Base-by-base conservation (phyloP, 495 filamentous ascomycete species). In the Lasiosphaeris hirsuta region DNA sequence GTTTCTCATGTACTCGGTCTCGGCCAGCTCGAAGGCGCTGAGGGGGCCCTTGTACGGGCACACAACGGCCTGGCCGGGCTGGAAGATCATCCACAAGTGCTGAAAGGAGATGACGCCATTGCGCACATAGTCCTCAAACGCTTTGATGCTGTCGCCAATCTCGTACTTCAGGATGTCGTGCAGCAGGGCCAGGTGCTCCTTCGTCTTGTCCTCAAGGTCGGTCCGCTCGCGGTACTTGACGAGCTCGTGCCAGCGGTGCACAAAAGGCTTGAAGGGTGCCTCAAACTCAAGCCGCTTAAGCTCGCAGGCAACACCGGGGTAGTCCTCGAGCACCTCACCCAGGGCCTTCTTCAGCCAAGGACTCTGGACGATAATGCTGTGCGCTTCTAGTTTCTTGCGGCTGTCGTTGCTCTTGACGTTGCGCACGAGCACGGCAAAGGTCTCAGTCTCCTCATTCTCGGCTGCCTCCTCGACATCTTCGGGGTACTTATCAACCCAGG, bases 351-450 rank as follows among this genome's bases (percentile, higher is more conserved):
- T 86, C 44, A 89, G 70, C 45, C 78, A 72, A 4, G 86, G 82
- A 60, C 80, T 85, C 71, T 89, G 86, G 3, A 90, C 66, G 17
- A 87, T 73, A 60, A 90, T 84, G 44, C 80, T 83, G 57, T 85
- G 72, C 30, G 87, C 76, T 18, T 79, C 68, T 17, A 88, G 72
- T 45, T 80, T 82, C 70, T 83, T 84, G n/a, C 80, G 77, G 37
- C 81, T 78, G 63, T 85, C 77, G 55, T 66, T 54, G 45, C 65
- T 68, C 68, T 70, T 70, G 14, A 63, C 45, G 60, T 72, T 70
- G 37, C 69, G 67, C 5, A 70, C 69, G 15, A 72, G 38, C 11
- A 72, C 55, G 33, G 69, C 69, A 44, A 56, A 72, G 9, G 59
- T 70, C 35, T 62, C 65, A 13, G 69, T 70, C 63, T 72, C 69